These are phyloP conservation scores for Lobosporangium transversale DNA, from an alignment of 192 early-diverging fungal genomes.

Conservation along the genomic window DNA sequence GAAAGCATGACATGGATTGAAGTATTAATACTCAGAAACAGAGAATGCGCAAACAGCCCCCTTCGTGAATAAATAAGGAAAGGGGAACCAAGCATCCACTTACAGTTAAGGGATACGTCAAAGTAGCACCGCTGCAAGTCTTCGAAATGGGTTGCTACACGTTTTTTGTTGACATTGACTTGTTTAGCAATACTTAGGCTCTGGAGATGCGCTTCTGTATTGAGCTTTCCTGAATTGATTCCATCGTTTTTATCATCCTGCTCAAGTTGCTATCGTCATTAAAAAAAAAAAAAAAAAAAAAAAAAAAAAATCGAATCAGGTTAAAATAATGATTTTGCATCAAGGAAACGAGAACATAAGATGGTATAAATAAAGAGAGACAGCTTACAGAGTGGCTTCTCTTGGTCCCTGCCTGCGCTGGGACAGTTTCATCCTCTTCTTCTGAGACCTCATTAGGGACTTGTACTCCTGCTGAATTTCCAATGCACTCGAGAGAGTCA, in stretches of 20 bases:
- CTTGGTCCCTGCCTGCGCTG: constrained; percentile 35
- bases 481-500: constrained; percentile 20
- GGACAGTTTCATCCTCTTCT: constrained; percentile 52
- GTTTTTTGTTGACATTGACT: constrained; percentile 48
- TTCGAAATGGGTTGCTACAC: constrained; percentile 70
- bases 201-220: constrained; percentile 17
- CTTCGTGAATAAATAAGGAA: too few species aligned
- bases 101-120: constrained; percentile 60
- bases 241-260: constrained; percentile 27
- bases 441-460: constrained; percentile 50
- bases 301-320: too few species aligned
- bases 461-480: constrained; percentile 24
- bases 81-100: too few species aligned
- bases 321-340: too few species aligned
- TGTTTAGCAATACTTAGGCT: constrained; percentile 27
- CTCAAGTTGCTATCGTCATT: constrained; percentile 30
- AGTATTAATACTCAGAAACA: too few species aligned
- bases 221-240: constrained; percentile 4
- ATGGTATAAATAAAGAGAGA: background rate
- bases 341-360: too few species aligned
- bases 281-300: background rate
- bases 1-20: background rate
- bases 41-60: too few species aligned
- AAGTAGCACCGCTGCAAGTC: constrained; percentile 83
- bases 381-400: constrained; percentile 44